Base-by-base conservation (phyloP, 345 rosid genomes). In the Camelina laxa region DNA sequence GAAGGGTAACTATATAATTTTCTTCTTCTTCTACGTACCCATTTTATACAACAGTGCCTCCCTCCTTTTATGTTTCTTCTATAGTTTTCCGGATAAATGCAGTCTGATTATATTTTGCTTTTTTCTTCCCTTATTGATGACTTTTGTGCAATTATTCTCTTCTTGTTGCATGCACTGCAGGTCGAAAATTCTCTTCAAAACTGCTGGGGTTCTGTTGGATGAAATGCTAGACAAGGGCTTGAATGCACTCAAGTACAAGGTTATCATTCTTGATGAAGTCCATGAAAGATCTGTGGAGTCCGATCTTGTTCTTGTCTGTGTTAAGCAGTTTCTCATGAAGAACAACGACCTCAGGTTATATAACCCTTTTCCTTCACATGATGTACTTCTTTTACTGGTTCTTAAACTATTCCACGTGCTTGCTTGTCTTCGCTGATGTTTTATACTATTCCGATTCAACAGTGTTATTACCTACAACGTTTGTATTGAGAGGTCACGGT, bases 271-370 rank as follows among this genome's bases (percentile, higher is more conserved):
- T 71, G 98, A 93, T 81, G 98, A 93, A 84, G 98, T 93, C 71
- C 98, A 93, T 75, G 98, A 93, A 88, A 88, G 98, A 86, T 93
- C 97, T 8, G 85, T 91, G 30, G 98, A 93, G 84, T 93, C 98
- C 5, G 97, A 93, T 82, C 89, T 93, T 77, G 88, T 86, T 80
- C 94, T 93, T 76, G 90, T 91, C 70, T 91, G 96, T 62, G 75
- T 93, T 73, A 93, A 91, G 84, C 98, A 93, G 81, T 87, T 93
- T 82, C 86, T 93, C 69, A 59, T 82, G 82, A 91, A 76, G 84
- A 93, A 80, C 61, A 86, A 83, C 48, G 87, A 83, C 74, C 79
- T 93, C 83, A 91, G 97, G 98, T 93, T 60, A 33, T 60, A 33
- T 50, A 24, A 2, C 62, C 22, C 44, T 72, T 57, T 30, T 65